These are phyloP conservation scores for Saturnispora galanensis DNA, from an alignment of 805 yeast genomes.

Conservation along the genomic window DNA sequence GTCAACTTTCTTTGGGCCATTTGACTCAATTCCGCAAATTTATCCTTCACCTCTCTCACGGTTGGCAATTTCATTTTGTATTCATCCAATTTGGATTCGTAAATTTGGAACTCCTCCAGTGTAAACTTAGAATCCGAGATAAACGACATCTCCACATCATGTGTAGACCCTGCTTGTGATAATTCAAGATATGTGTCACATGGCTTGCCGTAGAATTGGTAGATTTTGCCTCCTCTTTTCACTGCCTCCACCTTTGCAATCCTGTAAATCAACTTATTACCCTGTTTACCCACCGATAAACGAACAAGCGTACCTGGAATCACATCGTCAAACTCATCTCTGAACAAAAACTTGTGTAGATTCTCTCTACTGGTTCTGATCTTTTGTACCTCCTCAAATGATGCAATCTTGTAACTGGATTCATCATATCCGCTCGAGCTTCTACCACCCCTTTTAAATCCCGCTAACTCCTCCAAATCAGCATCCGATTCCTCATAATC, in stretches of 20 bases:
- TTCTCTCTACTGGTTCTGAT: constrained; percentile 70
- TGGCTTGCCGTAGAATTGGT: constrained; percentile 33
- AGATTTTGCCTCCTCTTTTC: constrained; percentile 29
- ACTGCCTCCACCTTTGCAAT: constrained; percentile 73
- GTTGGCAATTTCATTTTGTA: constrained; percentile 41
- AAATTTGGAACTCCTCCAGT: constrained; percentile 63
- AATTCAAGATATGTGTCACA: constrained; percentile 53
- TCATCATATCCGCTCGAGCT: constrained; percentile 30
- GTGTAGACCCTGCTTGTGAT: constrained; percentile 71
- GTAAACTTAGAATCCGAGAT: constrained; percentile 73
- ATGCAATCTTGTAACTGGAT: constrained; percentile 32
- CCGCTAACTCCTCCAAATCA: constrained; percentile 25
- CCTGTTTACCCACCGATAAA: constrained; percentile 68
- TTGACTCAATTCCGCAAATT: constrained; percentile 48
- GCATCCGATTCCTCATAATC: constrained; percentile 24
- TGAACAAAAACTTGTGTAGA: constrained; percentile 65
- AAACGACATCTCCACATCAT: constrained; percentile 64
- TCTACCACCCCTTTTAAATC: constrained; percentile 27
- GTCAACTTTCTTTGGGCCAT: constrained; percentile 62
- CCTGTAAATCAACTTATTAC: constrained; percentile 61
- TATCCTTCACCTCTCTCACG: constrained; percentile 51
- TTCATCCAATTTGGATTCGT: constrained; percentile 27
- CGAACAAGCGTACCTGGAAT: constrained; percentile 72
- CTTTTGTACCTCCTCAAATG: constrained; percentile 46
- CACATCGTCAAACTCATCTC: constrained; percentile 67